These are phyloP conservation scores for Albophoma yamanashiensis DNA, from an alignment of 2,329 filamentous ascomycete species.

Conservation along the genomic window DNA sequence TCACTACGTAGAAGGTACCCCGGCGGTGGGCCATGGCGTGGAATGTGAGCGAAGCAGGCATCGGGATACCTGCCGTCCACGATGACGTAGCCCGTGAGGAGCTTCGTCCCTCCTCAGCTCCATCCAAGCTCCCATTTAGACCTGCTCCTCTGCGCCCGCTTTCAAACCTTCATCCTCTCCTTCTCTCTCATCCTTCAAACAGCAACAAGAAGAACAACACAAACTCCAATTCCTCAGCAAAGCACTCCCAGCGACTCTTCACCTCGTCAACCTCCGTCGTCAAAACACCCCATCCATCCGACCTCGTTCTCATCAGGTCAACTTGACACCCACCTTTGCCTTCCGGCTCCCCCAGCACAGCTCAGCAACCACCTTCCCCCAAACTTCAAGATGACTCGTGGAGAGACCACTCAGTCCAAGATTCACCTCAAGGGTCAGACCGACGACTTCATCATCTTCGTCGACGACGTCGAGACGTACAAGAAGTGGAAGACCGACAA, in stretches of 20 bases:
- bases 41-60: background rate
- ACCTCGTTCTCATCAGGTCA: background rate
- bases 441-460: slow-evolving; percentile 49
- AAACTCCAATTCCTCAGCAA: background rate
- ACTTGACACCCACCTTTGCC: slow-evolving; percentile 4
- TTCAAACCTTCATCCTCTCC: background rate
- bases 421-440: slow-evolving; percentile 71
- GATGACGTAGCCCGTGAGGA: slow-evolving; percentile 8
- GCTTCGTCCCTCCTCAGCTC: background rate
- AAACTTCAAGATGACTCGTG: slow-evolving; percentile 52
- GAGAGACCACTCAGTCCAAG: slow-evolving; percentile 61
- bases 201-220: background rate
- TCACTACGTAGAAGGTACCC: no score
- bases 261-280: background rate
- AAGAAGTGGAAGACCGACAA: slow-evolving; percentile 78
- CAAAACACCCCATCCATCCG: background rate
- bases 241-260: background rate
- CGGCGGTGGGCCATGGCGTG: background rate
- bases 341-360: background rate
- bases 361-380: slow-evolving; percentile 1
- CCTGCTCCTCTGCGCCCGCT: background rate
- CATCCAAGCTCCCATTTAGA: background rate
- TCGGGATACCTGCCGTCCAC: slow-evolving; percentile 1
- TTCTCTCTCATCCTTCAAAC: background rate
- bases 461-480: slow-evolving; percentile 50